These are phyloP conservation scores for Leishmania tropica DNA, from an alignment of 208 protist species.

Conservation along the genomic window DNA sequence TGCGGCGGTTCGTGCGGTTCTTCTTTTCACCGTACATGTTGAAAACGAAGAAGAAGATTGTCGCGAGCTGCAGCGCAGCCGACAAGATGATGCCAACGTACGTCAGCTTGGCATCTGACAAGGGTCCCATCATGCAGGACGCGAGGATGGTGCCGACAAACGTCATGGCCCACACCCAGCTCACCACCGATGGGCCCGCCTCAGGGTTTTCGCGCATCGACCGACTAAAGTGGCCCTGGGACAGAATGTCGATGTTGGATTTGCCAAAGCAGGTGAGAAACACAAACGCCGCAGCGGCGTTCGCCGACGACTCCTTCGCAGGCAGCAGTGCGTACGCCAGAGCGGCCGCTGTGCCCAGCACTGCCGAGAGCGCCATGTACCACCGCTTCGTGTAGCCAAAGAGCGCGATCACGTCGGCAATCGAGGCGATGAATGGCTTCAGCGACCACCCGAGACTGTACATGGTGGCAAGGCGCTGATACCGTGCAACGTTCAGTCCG, in stretches of 20 bases:
- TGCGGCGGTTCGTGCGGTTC: conserved; percentile 38
- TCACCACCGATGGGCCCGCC: conserved; percentile 43
- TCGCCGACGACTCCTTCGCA: conserved; percentile 24
- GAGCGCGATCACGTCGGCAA: conserved; percentile 43
- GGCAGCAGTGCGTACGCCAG: conserved; percentile 46
- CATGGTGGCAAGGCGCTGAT: conserved; percentile 46
- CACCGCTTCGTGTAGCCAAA: conserved; percentile 63
- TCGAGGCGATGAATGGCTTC: conserved; percentile 46
- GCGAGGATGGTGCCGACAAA: conserved; percentile 43
- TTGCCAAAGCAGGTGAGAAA: conserved; percentile 46
- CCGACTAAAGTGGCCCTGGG: conserved; percentile 59
- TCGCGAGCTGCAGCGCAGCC: conserved; percentile 32
- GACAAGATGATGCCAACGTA: conserved; percentile 36
- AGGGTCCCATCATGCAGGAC: conserved; percentile 41
- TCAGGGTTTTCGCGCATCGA: conserved; percentile 37
- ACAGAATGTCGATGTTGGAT: conserved; percentile 56
- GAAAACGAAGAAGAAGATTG: conserved; percentile 47
- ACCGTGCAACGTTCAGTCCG: conserved; percentile 23
- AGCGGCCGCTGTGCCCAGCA: conserved; percentile 27
- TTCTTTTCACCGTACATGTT: conserved; percentile 51
- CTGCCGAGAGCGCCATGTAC: conserved; percentile 42
- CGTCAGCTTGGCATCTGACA: conserved; percentile 34
- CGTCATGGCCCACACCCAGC: conserved; percentile 47
- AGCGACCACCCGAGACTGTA: conserved; percentile 44
- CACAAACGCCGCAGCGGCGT: conserved; percentile 31